phyloP scores from a whole-genome alignment of 2,329 filamentous ascomycete genomes.

The Alternaria metachromatica region DNA sequence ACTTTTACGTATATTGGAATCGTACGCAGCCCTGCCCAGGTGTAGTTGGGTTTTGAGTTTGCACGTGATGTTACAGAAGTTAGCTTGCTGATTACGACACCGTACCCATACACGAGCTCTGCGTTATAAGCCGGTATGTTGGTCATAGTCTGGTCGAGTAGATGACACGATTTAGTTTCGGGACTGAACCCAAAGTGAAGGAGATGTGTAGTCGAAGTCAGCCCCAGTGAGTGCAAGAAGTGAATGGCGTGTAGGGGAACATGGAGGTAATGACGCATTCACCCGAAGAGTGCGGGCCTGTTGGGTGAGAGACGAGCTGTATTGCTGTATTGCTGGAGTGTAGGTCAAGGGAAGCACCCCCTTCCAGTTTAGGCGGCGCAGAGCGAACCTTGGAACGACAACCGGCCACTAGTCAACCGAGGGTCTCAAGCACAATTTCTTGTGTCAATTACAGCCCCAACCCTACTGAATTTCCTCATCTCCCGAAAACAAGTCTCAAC shows the following conservation, averaged over 20 bases:
- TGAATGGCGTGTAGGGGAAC: background rate
- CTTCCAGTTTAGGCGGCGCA: background rate
- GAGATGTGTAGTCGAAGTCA: background rate
- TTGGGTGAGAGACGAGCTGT: background rate
- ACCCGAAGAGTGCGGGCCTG: background rate
- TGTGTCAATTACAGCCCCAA: background rate
- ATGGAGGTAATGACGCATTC: background rate
- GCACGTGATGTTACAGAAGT: background rate
- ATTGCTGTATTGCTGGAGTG: background rate
- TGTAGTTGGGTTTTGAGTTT: background rate
- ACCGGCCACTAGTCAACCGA: background rate
- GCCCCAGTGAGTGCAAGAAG: background rate
- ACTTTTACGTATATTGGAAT: background rate
- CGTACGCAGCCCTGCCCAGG: background rate
- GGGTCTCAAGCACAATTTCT: background rate
- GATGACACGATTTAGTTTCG: background rate
- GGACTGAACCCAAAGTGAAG: background rate
- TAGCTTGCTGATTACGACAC: background rate
- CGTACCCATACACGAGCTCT: background rate
- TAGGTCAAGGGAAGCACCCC: background rate
- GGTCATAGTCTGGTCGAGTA: background rate
- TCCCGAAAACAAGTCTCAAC: background rate
- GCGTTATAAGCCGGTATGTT: background rate
- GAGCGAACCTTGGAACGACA: background rate
- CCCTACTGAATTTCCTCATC: background rate